These are phyloP conservation scores for Penicillium janthinellum DNA, from an alignment of 2,329 filamentous ascomycete genomes.

Conservation along the genomic window DNA sequence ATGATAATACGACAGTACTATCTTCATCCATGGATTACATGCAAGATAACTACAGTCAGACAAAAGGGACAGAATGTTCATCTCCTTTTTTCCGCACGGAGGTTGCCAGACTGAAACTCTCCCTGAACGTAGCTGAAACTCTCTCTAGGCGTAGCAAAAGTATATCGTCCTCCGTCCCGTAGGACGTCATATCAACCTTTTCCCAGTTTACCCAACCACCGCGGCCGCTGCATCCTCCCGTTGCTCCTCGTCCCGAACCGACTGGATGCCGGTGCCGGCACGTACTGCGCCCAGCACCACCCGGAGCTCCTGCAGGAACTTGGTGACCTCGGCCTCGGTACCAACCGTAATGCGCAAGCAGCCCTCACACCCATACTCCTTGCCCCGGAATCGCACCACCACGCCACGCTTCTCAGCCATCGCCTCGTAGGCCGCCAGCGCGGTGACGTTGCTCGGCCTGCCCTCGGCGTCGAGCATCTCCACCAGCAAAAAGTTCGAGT, in stretches of 20 bases:
- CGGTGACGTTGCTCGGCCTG: slow-evolving; percentile 77
- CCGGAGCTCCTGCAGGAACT: slow-evolving; percentile 71
- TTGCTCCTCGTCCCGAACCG: slow-evolving; percentile 42
- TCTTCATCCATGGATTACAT: not conserved
- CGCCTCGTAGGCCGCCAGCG: slow-evolving; percentile 77
- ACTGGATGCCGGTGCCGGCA: slow-evolving; percentile 37
- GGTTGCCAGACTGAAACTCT: not conserved
- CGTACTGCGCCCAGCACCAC: slow-evolving; percentile 54
- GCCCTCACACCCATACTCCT: slow-evolving; percentile 84
- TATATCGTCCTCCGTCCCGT: not conserved
- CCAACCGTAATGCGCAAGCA: slow-evolving; percentile 91
- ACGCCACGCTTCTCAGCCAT: slow-evolving; percentile 86
- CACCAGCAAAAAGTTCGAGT: slow-evolving; percentile 87
- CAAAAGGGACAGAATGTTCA: not conserved
- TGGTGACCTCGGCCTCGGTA: slow-evolving; percentile 80
- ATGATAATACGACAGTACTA: not conserved
- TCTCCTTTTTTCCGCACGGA: not conserved
- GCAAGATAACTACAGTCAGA: not conserved
- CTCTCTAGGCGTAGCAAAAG: no score
- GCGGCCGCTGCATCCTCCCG: slow-evolving; percentile 50
- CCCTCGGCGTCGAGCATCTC: slow-evolving; percentile 74
- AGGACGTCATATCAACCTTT: not conserved
- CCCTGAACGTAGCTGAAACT: not conserved
- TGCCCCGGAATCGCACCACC: slow-evolving; percentile 89
- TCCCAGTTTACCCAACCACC: slow-evolving; percentile 21